phyloP scores from a whole-genome alignment of 371 early-diverging fungal genomes.

The Mucor plumbeus region DNA sequence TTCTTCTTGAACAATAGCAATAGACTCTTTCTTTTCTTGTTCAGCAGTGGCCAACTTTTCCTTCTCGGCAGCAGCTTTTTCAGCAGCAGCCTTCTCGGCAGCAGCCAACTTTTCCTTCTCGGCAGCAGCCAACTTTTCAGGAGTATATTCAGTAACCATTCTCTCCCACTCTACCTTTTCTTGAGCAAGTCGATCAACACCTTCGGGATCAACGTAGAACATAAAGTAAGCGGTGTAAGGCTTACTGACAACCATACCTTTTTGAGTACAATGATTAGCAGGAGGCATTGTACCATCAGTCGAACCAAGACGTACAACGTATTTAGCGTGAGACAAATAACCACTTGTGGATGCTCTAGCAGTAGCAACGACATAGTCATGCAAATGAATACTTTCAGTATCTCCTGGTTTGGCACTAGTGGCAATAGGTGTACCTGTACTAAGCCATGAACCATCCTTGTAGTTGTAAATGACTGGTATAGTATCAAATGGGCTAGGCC shows the following conservation, averaged over 20 bases:
- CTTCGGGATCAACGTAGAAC: slow-evolving; percentile 41
- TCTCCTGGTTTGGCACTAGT: slow-evolving; percentile 45
- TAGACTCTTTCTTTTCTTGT: neutral
- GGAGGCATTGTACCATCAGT: slow-evolving; percentile 39
- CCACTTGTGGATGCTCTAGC: slow-evolving; percentile 37
- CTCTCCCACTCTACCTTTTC: slow-evolving; percentile 35
- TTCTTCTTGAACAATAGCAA: neutral
- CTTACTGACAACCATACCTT: slow-evolving; percentile 40
- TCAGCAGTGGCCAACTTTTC: neutral
- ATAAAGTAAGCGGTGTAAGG: slow-evolving; percentile 49
- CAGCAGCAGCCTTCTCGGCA: slow-evolving; percentile 13
- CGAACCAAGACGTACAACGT: slow-evolving; percentile 41
- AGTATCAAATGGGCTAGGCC: slow-evolving; percentile 39
- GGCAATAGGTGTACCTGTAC: slow-evolving; percentile 35
- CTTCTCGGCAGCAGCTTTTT: slow-evolving; percentile 12
- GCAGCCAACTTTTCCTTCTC: neutral
- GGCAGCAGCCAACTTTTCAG: slow-evolving; percentile 17
- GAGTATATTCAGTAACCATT: slow-evolving; percentile 33
- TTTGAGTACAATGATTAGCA: slow-evolving; percentile 35
- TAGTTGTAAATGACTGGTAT: slow-evolving; percentile 44
- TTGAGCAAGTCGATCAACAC: slow-evolving; percentile 17
- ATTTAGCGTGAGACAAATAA: slow-evolving; percentile 46
- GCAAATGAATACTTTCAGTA: slow-evolving; percentile 37
- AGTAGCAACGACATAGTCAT: slow-evolving; percentile 41
- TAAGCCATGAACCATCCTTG: slow-evolving; percentile 49